Evolutionary conservation across 1,284 basidiomycete genomes (phyloP).

Genomic region (Porogramme epimiltina): DNA sequence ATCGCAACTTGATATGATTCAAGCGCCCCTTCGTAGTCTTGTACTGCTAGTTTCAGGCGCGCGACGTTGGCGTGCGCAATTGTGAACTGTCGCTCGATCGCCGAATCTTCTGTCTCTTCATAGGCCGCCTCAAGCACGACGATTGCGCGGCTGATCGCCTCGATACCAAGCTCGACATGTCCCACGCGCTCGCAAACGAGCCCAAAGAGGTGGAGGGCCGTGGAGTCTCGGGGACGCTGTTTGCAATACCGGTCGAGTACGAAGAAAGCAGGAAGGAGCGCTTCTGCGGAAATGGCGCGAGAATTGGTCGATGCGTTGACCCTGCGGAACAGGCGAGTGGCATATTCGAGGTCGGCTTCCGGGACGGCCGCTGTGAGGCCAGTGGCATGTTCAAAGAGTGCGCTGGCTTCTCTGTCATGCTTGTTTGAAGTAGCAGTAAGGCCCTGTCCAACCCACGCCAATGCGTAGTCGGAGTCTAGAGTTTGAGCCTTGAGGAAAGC

Average conservation of each 20-base stretch:
- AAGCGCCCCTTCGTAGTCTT: conserved; percentile 62
- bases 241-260: conserved; percentile 79
- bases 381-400: conserved; percentile 85
- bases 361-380: conserved; percentile 72
- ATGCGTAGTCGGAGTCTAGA: conserved; percentile 87
- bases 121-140: conserved; percentile 83
- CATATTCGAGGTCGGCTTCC: conserved; percentile 83
- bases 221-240: conserved; percentile 67
- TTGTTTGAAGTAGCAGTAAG: conserved; percentile 75
- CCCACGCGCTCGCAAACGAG: conserved; percentile 87
- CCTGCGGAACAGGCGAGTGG: conserved; percentile 61
- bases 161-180: conserved; percentile 63
- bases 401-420: conserved; percentile 62
- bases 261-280: conserved; percentile 77
- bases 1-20: conserved; percentile 75
- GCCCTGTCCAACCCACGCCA: conserved; percentile 95
- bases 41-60: conserved; percentile 67
- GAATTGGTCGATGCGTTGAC: conserved; percentile 33
- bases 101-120: conserved; percentile 81
- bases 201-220: conserved; percentile 84
- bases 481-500: conserved; percentile 88
- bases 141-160: conserved; percentile 68
- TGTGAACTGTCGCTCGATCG: conserved; percentile 78
- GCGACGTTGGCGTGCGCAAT: conserved; percentile 86
- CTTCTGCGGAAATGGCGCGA: conserved; percentile 37